These are phyloP conservation scores for Auricularia sp. DNA, from an alignment of 768 basidiomycete genomes.

Conservation along the genomic window DNA sequence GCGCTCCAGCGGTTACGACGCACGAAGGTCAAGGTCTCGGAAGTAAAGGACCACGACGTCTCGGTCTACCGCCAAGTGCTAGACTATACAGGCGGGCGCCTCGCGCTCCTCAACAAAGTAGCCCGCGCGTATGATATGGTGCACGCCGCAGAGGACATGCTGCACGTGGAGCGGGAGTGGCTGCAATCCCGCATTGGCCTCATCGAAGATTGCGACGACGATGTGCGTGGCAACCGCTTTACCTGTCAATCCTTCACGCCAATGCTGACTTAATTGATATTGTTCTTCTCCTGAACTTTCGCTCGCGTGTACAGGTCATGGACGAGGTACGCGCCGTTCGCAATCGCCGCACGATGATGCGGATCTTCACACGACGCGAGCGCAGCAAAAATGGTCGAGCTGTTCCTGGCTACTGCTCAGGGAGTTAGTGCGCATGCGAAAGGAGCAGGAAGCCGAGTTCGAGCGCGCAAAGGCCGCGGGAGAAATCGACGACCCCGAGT, in stretches of 20 bases:
- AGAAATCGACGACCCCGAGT: constrained; percentile 22
- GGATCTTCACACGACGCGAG: background rate
- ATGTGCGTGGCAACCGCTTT: constrained; percentile 16
- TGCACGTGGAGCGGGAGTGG: constrained; percentile 71
- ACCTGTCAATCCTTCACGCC: background rate
- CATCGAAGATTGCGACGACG: constrained; percentile 75
- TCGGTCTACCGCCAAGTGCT: constrained; percentile 28
- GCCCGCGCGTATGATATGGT: constrained; percentile 53
- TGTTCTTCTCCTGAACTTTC: background rate
- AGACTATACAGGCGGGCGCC: constrained; percentile 62
- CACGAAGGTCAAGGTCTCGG: constrained; percentile 25
- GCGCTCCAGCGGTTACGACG: constrained; percentile 46
- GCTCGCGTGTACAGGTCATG: constrained; percentile 37
- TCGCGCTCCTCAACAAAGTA: constrained; percentile 64
- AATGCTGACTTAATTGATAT: too few species aligned
- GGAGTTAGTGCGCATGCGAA: constrained; percentile 56
- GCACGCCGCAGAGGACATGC: constrained; percentile 50
- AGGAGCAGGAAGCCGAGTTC: constrained; percentile 36
- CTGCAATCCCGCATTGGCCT: constrained; percentile 68
- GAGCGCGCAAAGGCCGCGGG: constrained; percentile 29
- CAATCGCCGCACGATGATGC: background rate
- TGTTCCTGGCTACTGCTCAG: constrained; percentile 72
- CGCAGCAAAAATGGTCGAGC: constrained; percentile 68
- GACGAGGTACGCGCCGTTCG: constrained; percentile 52
- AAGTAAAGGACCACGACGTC: constrained; percentile 22